phyloP scores from a whole-genome alignment of 2,329 filamentous ascomycete species.

The Talaromyces sp. region DNA sequence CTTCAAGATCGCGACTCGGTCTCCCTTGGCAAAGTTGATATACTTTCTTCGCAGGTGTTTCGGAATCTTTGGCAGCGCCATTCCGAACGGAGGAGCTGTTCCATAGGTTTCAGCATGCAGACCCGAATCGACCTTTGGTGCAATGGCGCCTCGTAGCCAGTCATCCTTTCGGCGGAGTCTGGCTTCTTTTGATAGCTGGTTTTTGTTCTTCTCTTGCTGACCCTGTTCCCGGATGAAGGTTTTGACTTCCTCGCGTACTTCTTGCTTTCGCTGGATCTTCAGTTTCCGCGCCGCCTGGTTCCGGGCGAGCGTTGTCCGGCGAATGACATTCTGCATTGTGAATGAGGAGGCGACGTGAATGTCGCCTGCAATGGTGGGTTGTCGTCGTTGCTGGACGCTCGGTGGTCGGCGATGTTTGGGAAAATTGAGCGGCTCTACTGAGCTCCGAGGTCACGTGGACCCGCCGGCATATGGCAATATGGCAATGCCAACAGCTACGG shows the following conservation, averaged over 20 bases:
- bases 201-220: constrained; percentile 26
- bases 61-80: constrained; percentile 36
- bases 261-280: constrained; percentile 39
- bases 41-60: constrained; percentile 37
- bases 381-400: not conserved
- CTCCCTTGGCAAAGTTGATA: constrained; percentile 61
- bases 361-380: not conserved
- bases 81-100: constrained; percentile 39
- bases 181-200: constrained; percentile 45
- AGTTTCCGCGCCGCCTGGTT: constrained; percentile 51
- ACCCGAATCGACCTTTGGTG: constrained; percentile 69
- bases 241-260: constrained; percentile 33
- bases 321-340: constrained; percentile 65
- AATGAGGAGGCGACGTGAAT: not conserved
- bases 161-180: constrained; percentile 61
- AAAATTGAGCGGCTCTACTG: not conserved
- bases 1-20: constrained; percentile 75
- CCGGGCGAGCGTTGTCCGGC: constrained; percentile 61
- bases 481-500: too few relatives aligned
- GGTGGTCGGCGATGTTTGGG: not conserved
- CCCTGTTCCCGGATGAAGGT: constrained; percentile 23
- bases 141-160: constrained; percentile 71
- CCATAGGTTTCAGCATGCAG: constrained; percentile 55
- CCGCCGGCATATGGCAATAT: too few relatives aligned
- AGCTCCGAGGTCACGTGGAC: constrained; percentile 5